A percentile compares a stretch with the other conserved stretches of the same genome.
These are phyloP conservation scores for Trichosanthes truncata DNA, from an alignment of 306 rosid genomes.

Conservation along the genomic window DNA sequence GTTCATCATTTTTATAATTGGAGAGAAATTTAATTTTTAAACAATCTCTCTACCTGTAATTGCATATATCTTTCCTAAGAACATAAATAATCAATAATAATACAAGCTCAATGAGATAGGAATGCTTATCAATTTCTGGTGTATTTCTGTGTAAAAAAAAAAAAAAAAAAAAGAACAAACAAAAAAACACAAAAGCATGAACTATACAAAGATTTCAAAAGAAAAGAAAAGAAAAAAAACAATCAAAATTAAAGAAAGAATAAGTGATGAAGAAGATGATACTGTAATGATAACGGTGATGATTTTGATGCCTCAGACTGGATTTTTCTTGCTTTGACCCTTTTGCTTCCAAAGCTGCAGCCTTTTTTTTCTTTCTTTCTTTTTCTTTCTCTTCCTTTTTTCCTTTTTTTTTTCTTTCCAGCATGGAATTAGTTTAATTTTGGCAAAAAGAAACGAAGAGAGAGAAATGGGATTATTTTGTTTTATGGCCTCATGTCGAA, in stretches of 20 bases:
- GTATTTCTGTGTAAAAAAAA: conserved; percentile 1
- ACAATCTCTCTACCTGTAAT: not conserved
- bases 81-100: not conserved
- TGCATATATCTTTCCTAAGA: not conserved
- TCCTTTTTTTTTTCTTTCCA: conserved; percentile 19
- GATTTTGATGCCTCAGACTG: conserved; percentile 56
- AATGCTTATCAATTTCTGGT: not conserved
- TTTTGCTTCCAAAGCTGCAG: conserved; percentile 40
- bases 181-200: not conserved
- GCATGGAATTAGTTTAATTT: not conserved
- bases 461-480: not conserved
- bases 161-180: too few species aligned
- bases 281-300: conserved; percentile 32
- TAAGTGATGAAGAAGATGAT: conserved; percentile 9
- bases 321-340: conserved; percentile 32
- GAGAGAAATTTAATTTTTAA: not conserved
- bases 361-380: conserved; percentile 29
- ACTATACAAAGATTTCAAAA: not conserved
- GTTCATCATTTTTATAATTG: not conserved
- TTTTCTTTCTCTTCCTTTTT: not conserved
- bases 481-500: not conserved
- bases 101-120: not conserved
- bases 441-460: conserved; percentile 20
- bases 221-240: not conserved
- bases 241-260: not conserved